Base-by-base conservation (phyloP, 176 grass and related monocot species). In the Phragmites australis region DNA sequence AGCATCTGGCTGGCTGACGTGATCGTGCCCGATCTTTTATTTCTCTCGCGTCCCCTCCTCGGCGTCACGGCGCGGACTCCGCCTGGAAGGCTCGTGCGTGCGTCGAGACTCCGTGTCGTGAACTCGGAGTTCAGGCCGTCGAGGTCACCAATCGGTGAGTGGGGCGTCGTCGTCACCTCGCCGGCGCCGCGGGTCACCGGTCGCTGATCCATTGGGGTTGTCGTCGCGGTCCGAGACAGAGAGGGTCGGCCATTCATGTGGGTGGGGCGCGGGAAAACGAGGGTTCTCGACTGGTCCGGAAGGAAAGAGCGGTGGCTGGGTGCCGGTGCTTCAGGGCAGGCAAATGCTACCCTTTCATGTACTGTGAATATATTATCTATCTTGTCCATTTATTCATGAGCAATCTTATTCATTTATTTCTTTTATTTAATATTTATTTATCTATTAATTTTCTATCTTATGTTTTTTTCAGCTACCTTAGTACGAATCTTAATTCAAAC, bases 11-110 rank as follows among this genome's bases (percentile, higher is more conserved):
- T 2, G n/a, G 65, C 1, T 44, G 65, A 44, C 65, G 40, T 68
- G 21, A 54, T 26, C 72, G 37, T 12, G 37, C 72, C 49, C 49
- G 55, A 46, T 62, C 14, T 77, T 76, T 77, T 61, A n/a, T n/a
- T n/a, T n/a, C n/a, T 9, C 0, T 26, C 3, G 1, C 70, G 30
- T 5, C 10, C 15, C 12, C 22, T 8, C 70, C 1, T 41, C 54
- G 6, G 5, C 51, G 53, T 10, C 73, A 19, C 73, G 55, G 55
- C 55, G 34, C 50, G 30, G 5, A 0, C 9, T 4, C 6, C 3
- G 53, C 27, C 73, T 50, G 1, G 68, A 71, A 71, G 50, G 68
- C 45, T 58, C 53, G 12, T n/a, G n/a, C n/a, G n/a, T n/a, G n/a
- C n/a, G n/a, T n/a, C n/a, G n/a, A n/a, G n/a, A 32, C 8, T 11